A percentile compares a stretch with the other conserved stretches of the same genome.
Evolutionary conservation across 208 protist genomes (phyloP).

Genomic region (Acanthamoeba lenticulata): DNA sequence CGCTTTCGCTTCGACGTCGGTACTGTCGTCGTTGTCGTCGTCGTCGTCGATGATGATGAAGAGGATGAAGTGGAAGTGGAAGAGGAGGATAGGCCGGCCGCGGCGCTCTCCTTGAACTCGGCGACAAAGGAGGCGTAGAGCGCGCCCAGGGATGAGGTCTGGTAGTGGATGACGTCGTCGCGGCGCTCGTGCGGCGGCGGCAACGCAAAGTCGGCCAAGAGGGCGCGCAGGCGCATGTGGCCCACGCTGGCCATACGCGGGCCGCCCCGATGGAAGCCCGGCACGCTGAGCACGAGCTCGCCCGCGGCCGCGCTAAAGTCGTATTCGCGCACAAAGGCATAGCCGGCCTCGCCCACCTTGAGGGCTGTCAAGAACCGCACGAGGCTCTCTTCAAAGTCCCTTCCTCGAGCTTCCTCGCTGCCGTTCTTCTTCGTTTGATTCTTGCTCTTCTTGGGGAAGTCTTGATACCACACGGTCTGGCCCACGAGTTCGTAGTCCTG

Average conservation of each 20-base stretch:
- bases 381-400: slow-evolving; percentile 54
- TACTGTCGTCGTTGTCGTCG: not conserved
- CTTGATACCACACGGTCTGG: slow-evolving; percentile 76
- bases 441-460: slow-evolving; percentile 65
- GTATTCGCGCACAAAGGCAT: not conserved
- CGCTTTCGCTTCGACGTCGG: not conserved
- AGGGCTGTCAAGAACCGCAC: slow-evolving; percentile 26
- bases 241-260: not conserved
- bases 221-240: not conserved
- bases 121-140: slow-evolving; percentile 3
- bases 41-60: not conserved
- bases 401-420: not conserved
- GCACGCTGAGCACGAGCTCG: slow-evolving; percentile 40
- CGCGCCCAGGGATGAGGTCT: slow-evolving; percentile 8
- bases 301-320: slow-evolving; percentile 62
- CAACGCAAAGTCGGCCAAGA: not conserved
- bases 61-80: not conserved
- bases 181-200: not conserved
- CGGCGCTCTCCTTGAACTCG: slow-evolving; percentile 27
- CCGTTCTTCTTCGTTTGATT: not conserved
- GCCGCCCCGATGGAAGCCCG: slow-evolving; percentile 49
- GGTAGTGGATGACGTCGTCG: slow-evolving; percentile 1
- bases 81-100: not conserved
- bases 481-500: slow-evolving; percentile 49
- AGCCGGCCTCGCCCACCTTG: not conserved